These are phyloP conservation scores for Solanum lycopersicoides DNA, from an alignment of 257 asterid species.

Conservation along the genomic window DNA sequence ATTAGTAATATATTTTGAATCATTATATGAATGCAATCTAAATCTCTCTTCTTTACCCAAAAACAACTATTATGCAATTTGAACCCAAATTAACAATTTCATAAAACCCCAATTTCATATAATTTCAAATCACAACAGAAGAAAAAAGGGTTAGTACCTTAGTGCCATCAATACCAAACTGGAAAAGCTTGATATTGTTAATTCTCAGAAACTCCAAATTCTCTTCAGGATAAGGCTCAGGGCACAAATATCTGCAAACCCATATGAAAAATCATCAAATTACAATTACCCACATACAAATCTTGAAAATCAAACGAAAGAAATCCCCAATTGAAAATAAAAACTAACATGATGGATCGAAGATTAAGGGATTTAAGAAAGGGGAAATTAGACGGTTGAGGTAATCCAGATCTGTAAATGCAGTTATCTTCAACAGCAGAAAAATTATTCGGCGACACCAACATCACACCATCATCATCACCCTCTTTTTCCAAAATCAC, in stretches of 20 bases:
- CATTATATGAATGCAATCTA: not conserved
- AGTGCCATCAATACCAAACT: slow-evolving; percentile 40
- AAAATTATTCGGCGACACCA: slow-evolving; percentile 23
- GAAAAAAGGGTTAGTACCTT: slow-evolving; percentile 2
- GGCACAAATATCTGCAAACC: slow-evolving; percentile 28
- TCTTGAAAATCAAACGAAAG: not conserved
- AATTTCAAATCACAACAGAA: too few species aligned
- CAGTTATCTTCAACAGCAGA: slow-evolving; percentile 26
- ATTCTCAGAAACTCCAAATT: slow-evolving; percentile 23
- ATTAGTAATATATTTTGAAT: not conserved
- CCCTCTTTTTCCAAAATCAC: slow-evolving; percentile 11
- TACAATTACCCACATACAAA: not conserved
- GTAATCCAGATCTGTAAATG: slow-evolving; percentile 40
- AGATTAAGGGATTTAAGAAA: slow-evolving; percentile 31
- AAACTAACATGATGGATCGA: slow-evolving; percentile 24
- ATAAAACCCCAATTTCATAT: too few species aligned
- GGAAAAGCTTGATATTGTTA: slow-evolving; percentile 27
- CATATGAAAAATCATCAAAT: not conserved
- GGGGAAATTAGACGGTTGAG: slow-evolving; percentile 23
- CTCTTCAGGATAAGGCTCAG: slow-evolving; percentile 38
- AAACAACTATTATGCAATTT: not conserved
- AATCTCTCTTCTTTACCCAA: not conserved
- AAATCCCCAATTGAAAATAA: not conserved
- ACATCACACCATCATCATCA: not conserved
- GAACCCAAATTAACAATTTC: too few species aligned